Evolutionary conservation across 2,329 filamentous ascomycete species (phyloP), one percentile per base, ranked within the genome.

Genomic region (Aquanectria penicillioides): DNA sequence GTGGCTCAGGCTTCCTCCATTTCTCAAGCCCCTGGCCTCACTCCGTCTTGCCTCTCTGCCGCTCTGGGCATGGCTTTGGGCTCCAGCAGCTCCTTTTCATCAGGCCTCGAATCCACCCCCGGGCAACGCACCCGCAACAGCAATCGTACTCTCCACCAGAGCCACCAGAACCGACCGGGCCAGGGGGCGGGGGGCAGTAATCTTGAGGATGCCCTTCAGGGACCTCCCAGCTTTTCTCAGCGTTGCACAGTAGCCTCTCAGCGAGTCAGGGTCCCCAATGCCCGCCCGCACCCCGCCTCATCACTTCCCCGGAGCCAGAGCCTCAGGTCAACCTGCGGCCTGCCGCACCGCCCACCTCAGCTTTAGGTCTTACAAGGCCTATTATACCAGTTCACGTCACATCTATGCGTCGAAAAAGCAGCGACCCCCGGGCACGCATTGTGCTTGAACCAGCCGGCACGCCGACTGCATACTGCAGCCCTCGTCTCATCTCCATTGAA

Each of bases 261-360:
- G 15, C 47, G 38, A 52, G 47, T 57, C 56, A 54, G 56, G 49
- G 41, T 40, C 17, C 29, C 52, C 48, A 40, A 43, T 23, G 20
- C 22, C 20, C 36, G 36, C 26, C 23, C 29, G 17, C n/a, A 63
- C 57, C 56, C 61, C 59, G 43, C 44, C 61, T 33, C 41, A 17
- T 49, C 50, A 25, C 43, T 62, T 40, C 48, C 50, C 55, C 36
- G 28, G 55, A 28, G 29, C 56, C 62, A 64, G 51, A 64, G 66
- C 60, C 61, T 69, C 66, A 69, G 66, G 66, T 67, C 66, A 69
- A 66, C 66, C 66, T 68, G 64, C 57, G 62, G 65, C 66, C 41
- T 48, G 44, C 50, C 47, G 50, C 57, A 50, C 34, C 52, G 20
- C 34, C 43, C 43, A 46, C 18, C 29, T 33, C 50, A 52, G 26